A percentile compares a stretch with the other conserved stretches of the same genome.
Evolutionary conservation across 257 asterid species (phyloP).

Genomic region (Anisodus acutangulus): DNA sequence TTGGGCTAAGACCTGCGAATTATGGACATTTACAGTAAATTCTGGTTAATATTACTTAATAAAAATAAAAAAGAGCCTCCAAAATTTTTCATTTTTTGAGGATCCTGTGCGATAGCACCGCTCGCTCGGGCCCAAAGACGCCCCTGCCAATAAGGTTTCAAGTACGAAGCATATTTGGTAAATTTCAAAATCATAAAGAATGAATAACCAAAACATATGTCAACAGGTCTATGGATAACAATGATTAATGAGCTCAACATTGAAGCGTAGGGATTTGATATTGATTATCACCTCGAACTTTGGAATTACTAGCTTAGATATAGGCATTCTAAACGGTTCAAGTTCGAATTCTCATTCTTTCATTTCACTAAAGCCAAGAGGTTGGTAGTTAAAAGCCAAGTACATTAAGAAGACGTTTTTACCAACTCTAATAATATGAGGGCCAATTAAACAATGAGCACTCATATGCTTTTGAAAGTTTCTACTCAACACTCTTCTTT

Average conservation of each 20-base stretch:
- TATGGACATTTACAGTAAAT: too few relatives aligned
- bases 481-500: too few relatives aligned
- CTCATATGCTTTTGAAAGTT: too few relatives aligned
- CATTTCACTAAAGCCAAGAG: background rate
- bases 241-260: background rate
- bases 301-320: background rate
- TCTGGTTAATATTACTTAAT: too few relatives aligned
- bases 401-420: background rate
- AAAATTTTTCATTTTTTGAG: too few relatives aligned
- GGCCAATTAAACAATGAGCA: too few relatives aligned
- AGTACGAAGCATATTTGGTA: background rate
- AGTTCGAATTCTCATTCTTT: background rate
- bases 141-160: background rate
- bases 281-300: background rate
- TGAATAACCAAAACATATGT: background rate
- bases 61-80: too few relatives aligned
- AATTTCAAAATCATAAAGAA: background rate
- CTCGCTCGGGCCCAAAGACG: too few relatives aligned
- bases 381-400: background rate
- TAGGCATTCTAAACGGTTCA: background rate
- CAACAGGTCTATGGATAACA: background rate
- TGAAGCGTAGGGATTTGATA: background rate
- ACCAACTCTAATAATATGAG: too few relatives aligned
- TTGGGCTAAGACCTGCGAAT: too few relatives aligned
- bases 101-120: too few relatives aligned